Evolutionary conservation across 1,284 basidiomycete genomes (phyloP), one percentile per base, ranked within the genome.

Genomic region (Ustilago bromivora): DNA sequence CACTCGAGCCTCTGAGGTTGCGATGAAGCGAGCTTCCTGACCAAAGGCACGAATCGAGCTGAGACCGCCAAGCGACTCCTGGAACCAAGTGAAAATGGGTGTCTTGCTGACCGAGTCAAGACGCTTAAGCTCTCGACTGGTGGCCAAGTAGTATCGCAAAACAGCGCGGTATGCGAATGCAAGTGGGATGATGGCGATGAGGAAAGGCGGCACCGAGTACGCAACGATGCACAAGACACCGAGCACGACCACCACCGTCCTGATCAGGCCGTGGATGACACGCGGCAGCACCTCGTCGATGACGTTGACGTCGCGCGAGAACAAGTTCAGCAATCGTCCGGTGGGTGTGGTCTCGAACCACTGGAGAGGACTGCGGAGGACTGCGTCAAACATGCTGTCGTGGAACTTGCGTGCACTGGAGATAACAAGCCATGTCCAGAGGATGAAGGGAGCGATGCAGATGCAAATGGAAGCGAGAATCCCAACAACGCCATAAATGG

Each of bases 271-370:
- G 59, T 84, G 80, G 35, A 85, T 78, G 34, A 85, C 82, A 11
- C 84, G 78, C 3, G 84, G 84, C 47, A 85, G 76, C 64, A 80
- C 79, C 75, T 87, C 87, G 75, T 98, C 96, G 51, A 95, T 91
- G 40, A 96, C 94, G 82, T 96, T 96, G 52, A 93, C 91, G 84
- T 99, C 96, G 6, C 95, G 91, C 15, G 94, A 94, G 87, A 98
- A 98, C 40, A 97, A 87, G 84, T 96, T 96, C 54, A 85, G 76
- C 63, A 95, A 84, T 52, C 94, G 91, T 10, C 93, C 93, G 51
- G 53, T 82, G 23, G 84, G 80, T 34, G 80, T 83, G 13, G 77
- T 80, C 71, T 85, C 84, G 68, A 85, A 85, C 83, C 83, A 85
- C 70, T 85, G 84, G 31, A 85, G 67, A 4, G 83, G 83, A 40